Percentiles rank a stretch among this genome's conserved stretches.
Conservation (phyloP, 192 early-diverging fungal genomes). For the Coemansia sp. region DNA sequence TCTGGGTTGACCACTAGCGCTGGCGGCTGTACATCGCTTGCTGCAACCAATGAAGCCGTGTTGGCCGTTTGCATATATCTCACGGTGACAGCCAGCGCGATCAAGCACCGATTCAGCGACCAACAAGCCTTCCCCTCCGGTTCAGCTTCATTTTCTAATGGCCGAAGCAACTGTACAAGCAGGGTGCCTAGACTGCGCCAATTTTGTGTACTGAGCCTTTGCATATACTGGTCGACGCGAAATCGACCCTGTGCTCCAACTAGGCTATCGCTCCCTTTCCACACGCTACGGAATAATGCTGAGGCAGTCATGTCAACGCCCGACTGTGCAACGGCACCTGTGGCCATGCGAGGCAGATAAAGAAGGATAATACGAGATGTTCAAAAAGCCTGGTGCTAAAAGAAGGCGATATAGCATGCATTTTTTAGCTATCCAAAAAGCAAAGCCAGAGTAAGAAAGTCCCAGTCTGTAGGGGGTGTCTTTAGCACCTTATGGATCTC, state of each 20-base stretch:
- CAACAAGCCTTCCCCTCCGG: background rate
- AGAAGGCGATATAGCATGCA: background rate
- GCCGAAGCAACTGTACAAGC: conserved; percentile 22
- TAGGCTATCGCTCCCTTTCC: conserved; percentile 28
- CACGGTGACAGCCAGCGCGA: conserved; percentile 21
- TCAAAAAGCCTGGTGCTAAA: background rate
- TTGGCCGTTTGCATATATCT: conserved; percentile 27
- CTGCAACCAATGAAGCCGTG: background rate
- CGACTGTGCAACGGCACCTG: background rate
- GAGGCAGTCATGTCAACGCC: background rate
- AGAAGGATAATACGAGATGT: background rate
- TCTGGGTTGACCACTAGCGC: conserved; percentile 2
- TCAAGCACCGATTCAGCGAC: conserved; percentile 12
- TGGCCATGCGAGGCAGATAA: background rate
- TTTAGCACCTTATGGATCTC: too few species aligned
- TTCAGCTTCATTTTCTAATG: background rate
- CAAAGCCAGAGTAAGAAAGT: too few species aligned
- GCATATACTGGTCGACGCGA: conserved; percentile 13
- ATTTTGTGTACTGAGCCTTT: conserved; percentile 8
- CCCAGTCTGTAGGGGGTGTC: too few species aligned
- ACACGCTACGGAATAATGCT: conserved; percentile 21
- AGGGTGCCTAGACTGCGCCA: conserved; percentile 46
- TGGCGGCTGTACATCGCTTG: background rate
- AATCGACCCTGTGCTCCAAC: conserved; percentile 14
- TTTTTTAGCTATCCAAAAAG: too few species aligned